These are phyloP conservation scores for Termitomyces sp. DNA, from an alignment of 768 basidiomycete species.

Conservation along the genomic window DNA sequence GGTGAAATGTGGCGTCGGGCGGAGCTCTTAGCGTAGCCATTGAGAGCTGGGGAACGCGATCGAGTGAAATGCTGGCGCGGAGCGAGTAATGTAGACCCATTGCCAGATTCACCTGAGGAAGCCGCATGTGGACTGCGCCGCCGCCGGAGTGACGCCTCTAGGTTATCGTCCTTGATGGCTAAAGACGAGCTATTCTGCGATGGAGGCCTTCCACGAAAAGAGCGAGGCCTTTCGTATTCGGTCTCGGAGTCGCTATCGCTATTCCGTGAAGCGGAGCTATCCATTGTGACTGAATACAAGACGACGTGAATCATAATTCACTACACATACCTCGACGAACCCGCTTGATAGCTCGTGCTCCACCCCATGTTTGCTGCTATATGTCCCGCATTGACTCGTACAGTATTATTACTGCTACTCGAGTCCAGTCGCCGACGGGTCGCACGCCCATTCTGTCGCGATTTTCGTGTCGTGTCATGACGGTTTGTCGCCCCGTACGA, in stretches of 20 bases:
- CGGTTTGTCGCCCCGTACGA: constrained; percentile 48
- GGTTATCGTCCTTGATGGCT: constrained; percentile 19
- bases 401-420: constrained; percentile 16
- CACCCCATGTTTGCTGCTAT: constrained; percentile 45
- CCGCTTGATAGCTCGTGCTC: constrained; percentile 86
- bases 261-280: constrained; percentile 44
- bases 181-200: constrained; percentile 24
- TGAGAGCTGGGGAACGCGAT: constrained; percentile 62
- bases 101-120: constrained; percentile 36
- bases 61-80: constrained; percentile 55
- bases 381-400: constrained; percentile 17
- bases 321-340: constrained; percentile 66
- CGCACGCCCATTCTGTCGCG: constrained; percentile 26
- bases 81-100: constrained; percentile 24
- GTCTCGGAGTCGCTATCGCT: constrained; percentile 57
- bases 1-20: constrained; percentile 31
- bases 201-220: constrained; percentile 38
- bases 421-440: constrained; percentile 32
- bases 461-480: constrained; percentile 38
- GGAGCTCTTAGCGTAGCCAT: constrained; percentile 29
- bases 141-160: constrained; percentile 22
- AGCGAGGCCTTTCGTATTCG: constrained; percentile 38
- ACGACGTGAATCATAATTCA: not conserved
- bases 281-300: not conserved
- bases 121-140: constrained; percentile 25